Conservation (phyloP, 2,329 filamentous ascomycete genomes). For the Verticillium nubilum region DNA sequence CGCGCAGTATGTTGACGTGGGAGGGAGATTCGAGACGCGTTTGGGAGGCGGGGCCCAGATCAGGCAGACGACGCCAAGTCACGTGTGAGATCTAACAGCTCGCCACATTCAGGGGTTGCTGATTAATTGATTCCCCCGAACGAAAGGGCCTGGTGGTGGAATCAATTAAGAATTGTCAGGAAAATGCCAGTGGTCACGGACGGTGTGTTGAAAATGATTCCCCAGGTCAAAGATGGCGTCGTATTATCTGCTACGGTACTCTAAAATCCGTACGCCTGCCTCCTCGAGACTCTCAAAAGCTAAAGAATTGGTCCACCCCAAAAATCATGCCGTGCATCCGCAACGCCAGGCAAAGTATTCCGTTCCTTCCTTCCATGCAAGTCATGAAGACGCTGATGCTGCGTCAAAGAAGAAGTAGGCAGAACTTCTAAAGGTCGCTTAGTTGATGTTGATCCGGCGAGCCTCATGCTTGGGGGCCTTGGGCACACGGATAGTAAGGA, state of each 20-base stretch:
- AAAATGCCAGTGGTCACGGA: no score
- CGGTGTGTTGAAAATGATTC: no score
- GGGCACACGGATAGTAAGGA: constrained; percentile 59
- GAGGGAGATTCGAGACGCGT: constrained; percentile 24
- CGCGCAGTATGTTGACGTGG: constrained; percentile 13
- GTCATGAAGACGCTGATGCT: background rate
- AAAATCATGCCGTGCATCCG: background rate
- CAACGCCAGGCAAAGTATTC: background rate
- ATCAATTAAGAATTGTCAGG: no score
- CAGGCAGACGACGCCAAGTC: constrained; percentile 28
- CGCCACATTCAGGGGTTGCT: background rate
- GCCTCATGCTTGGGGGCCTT: constrained; percentile 57
- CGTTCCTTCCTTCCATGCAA: background rate
- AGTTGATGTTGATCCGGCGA: constrained; percentile 51
- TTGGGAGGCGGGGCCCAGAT: constrained; percentile 17
- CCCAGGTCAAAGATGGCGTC: background rate
- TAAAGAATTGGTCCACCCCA: background rate
- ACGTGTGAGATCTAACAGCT: constrained; percentile 20
- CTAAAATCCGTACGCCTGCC: background rate
- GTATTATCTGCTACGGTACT: background rate
- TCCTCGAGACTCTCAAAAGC: background rate
- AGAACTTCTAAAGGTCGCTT: constrained; percentile 14
- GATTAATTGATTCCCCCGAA: background rate
- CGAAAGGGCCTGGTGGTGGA: no score
- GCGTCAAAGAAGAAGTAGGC: background rate